These are phyloP conservation scores for Diaporthe caulivora DNA, from an alignment of 2,329 filamentous ascomycete genomes.

Conservation along the genomic window DNA sequence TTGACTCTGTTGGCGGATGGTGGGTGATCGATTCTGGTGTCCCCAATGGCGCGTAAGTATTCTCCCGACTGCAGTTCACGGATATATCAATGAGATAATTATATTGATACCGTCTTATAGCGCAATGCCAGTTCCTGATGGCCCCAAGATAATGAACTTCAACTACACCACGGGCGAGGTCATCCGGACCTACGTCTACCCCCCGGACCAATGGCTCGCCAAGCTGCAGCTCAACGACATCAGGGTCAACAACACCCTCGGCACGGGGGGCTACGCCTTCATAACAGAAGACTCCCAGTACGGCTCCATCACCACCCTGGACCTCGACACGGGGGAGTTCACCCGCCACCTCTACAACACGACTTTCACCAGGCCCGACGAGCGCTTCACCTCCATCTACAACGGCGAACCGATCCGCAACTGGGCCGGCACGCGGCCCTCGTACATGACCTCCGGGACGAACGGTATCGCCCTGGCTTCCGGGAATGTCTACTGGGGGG, in stretches of 20 bases:
- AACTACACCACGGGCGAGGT: not conserved
- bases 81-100: not conserved
- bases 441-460: constrained; percentile 2
- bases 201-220: not conserved
- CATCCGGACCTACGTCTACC: not conserved
- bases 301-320: constrained; percentile 5
- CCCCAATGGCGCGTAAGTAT: not conserved
- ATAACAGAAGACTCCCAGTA: constrained; percentile 14
- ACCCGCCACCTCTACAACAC: constrained; percentile 7
- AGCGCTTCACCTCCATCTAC: constrained; percentile 10
- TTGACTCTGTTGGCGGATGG: constrained; percentile 7
- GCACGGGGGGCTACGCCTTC: not conserved
- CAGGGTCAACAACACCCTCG: not conserved
- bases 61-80: too few relatives aligned
- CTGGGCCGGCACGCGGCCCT: constrained; percentile 1
- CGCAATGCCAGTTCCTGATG: not conserved
- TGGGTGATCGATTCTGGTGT: constrained; percentile 20
- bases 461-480: not conserved
- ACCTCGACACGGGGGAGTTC: not conserved
- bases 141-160: not conserved
- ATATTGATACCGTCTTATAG: not conserved
- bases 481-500: not conserved
- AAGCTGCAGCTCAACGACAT: constrained; percentile 15
- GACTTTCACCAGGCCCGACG: constrained; percentile 12
- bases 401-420: constrained; percentile 17